phyloP scores from a whole-genome alignment of 352 stramenopile genomes.

The Pythium periplocum region DNA sequence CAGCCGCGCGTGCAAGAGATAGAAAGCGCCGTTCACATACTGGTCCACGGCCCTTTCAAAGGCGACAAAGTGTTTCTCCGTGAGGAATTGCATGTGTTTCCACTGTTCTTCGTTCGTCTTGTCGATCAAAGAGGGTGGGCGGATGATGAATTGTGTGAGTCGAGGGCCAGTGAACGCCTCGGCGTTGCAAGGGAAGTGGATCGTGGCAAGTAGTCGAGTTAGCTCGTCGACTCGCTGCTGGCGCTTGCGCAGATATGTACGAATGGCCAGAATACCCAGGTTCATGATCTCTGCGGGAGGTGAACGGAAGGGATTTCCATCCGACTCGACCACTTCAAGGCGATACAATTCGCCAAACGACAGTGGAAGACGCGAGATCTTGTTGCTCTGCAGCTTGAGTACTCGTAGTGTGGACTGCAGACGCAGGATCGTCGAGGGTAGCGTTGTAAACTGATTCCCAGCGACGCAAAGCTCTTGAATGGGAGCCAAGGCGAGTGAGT shows the following conservation, averaged over 20 bases:
- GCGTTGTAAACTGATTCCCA: constrained; percentile 45
- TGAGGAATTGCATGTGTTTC: constrained; percentile 44
- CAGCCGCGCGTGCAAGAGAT: constrained; percentile 27
- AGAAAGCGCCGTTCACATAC: constrained; percentile 75
- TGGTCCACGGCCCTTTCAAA: constrained; percentile 50
- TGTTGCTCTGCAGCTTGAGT: constrained; percentile 69
- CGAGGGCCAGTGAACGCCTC: constrained; percentile 38
- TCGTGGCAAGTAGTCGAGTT: constrained; percentile 25
- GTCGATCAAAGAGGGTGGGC: neutral
- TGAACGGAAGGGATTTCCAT: constrained; percentile 72
- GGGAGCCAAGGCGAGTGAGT: constrained; percentile 27
- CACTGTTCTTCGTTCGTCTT: neutral
- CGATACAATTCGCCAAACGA: constrained; percentile 41
- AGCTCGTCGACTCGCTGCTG: constrained; percentile 54
- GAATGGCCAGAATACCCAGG: constrained; percentile 42
- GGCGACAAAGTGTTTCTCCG: constrained; percentile 28
- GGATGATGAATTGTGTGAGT: constrained; percentile 25
- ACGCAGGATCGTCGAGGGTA: constrained; percentile 34
- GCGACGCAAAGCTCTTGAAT: constrained; percentile 56
- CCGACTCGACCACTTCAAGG: constrained; percentile 45
- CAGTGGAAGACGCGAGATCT: constrained; percentile 48
- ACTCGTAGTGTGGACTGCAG: constrained; percentile 37
- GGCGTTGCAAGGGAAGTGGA: constrained; percentile 29
- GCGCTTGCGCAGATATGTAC: constrained; percentile 52
- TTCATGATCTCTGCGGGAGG: constrained; percentile 60